Evolutionary conservation across 306 rosid species (phyloP), one percentile per base, ranked within the genome.

Genomic region (Cicer pinnatifidum): DNA sequence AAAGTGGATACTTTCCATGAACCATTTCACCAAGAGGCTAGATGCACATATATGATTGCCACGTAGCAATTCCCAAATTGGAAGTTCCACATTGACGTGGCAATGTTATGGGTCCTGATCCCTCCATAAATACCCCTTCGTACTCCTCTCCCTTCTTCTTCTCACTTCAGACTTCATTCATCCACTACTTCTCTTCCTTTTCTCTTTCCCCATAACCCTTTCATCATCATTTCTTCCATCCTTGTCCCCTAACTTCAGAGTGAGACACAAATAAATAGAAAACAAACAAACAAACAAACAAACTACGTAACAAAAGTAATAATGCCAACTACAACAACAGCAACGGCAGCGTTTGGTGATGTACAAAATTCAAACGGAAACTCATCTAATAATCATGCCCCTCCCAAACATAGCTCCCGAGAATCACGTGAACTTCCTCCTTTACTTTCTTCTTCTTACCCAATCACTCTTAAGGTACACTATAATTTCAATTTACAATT

Each of bases 391-490:
- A 8, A 39, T 37, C 16, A 28, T 10, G 20, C 28, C 9, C 38
- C 58, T 72, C 19, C 80, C 71, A 78, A 71, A 78, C 81, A 50
- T 64, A 8, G 0, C 73, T 81, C 80, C 82, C 84, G 50, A 50
- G 81, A 73, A 69, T 70, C 83, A 9, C 86, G 82, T 80, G 85
- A 72, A 20, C 76, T 54, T 12, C 85, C 85, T 52, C 81, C 86
- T 73, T 80, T 91, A 10, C 17, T 81, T 19, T 84, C 86, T 17
- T 81, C 82, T 69, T 80, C 84, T 80, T 84, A 75, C 41, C 88
- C 95, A n/a, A 80, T 91, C 78, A 85, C 97, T 45, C 93, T 91
- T 70, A 91, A 86, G 96, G 97, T 91, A 86, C 69, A 11, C 6
- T 46, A 9, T 16, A 20, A 38, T 6, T 50, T 28, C 35, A 28